Evolutionary conservation across 805 yeast species (phyloP), one percentile per base, ranked within the genome.

Genomic region (Jamesozyma spencerorum): DNA sequence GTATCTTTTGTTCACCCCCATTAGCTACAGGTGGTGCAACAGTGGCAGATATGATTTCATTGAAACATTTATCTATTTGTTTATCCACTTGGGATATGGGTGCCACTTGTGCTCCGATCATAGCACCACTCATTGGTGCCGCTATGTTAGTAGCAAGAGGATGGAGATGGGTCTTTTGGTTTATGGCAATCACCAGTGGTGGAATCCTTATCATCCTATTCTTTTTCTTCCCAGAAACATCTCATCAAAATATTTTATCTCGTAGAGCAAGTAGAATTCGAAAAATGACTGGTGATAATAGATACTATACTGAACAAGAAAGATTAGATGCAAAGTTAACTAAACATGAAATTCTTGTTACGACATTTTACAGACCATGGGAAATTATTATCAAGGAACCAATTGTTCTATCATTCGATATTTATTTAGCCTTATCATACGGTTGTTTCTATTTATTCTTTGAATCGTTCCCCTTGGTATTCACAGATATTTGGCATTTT

Each of bases 401-500:
- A 0, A 74, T 73, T 19, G 70, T 77, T n/a, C 42, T 77, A 15
- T 62, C 75, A 24, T 68, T 76, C 43, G 69, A 77, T 50, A 17
- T 70, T 20, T 76, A 75, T 53, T 60, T 72, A 47, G 74, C 78
- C 0, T 49, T 77, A 38, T 62, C 69, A 5, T 78, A 77, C 54
- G 72, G 79, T 22, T 56, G 70, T 24, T 47, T 74, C 45, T 79
- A 75, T 54, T 54, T 75, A 18, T 77, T 74, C 65, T 74, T 77
- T 49, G 83, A 79, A 56, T 77, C 75, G 4, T 75, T 74, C 58
- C 84, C 85, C 8, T 62, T 77, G 29, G 76, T 74, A 2, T 79
- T 70, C 45, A 41, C 45, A 7, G 71, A 65, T 2, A 50, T 64
- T 18, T 65, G 74, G 47, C 51, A 64, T 26, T 78, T 78, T 56